Evolutionary conservation across 2,329 filamentous ascomycete genomes (phyloP), one percentile per base, ranked within the genome.

Genomic region (Parafenestella ontariensis): DNA sequence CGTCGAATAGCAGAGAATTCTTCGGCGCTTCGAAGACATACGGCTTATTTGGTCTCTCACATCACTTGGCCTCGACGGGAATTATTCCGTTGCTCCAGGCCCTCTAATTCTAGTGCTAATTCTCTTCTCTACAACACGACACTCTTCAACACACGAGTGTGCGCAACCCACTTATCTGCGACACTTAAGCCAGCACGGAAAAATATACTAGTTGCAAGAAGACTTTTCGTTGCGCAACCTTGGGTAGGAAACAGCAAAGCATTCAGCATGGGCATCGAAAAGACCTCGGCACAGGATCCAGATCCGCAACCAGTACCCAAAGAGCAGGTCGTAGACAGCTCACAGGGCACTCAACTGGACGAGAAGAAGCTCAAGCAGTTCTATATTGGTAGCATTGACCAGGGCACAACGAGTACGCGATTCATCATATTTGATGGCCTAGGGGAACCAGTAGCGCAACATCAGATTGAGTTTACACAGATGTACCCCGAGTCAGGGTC

Each of bases 361-460:
- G 72, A 75, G 49, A 56, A 66, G 36, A 75, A 71, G 49, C 49
- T 73, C 49, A 74, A 79, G 36, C 77, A 88, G 52, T 85, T 85
- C 78, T 96, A 91, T 69, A 88, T 96, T 56, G 92, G 92, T 56
- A 91, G 90, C 65, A 93, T 96, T 72, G 92, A 96, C 72, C 91
- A 96, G 70, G 92, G 92, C 54, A 96, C 92, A 11, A 96, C 92
- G 28, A 94, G 90, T 54, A 91, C 92, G 29, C 85, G 92, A 33
- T 96, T 96, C 77, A 85, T 96, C 65, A 93, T 97, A 71, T 96
- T 96, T 79, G 88, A 96, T 76, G 87, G 86, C 61, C 79, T 85
- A 37, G 92, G 92, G 50, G 87, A 89, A 54, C 90, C 90, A 3
- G 85, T 95, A 40, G 91, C 90, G 33, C 88, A 87, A 65, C 91